Conservation (phyloP, 73 alveolate genomes). For the Halteria grandinella region DNA sequence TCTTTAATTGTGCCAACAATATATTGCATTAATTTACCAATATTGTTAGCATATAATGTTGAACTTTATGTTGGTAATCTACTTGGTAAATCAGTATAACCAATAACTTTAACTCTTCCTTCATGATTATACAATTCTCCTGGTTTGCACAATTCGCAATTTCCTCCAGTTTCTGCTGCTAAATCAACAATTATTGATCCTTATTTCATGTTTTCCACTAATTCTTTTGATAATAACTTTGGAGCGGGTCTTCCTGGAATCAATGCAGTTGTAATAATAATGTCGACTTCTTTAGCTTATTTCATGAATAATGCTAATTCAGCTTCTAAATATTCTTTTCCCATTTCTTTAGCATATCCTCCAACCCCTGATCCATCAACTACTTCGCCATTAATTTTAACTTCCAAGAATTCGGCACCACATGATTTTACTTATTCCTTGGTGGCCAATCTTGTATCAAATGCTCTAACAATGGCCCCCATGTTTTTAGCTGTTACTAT, state of each 20-base stretch:
- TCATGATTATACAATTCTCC: constrained; percentile 58
- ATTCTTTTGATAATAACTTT: constrained; percentile 64
- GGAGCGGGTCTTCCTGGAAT: constrained; percentile 89
- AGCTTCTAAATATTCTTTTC: constrained; percentile 61
- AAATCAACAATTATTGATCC: constrained; percentile 83
- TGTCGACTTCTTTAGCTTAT: constrained; percentile 73
- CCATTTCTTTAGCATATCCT: constrained; percentile 80
- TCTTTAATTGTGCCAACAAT: constrained; percentile 75
- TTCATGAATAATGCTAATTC: constrained; percentile 70
- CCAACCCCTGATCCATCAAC: too few relatives aligned
- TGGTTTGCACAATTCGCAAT: constrained; percentile 71
- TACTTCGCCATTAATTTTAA: constrained; percentile 71
- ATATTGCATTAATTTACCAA: constrained; percentile 66
- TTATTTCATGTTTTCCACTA: constrained; percentile 75
- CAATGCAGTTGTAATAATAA: constrained; percentile 79
- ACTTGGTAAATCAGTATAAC: constrained; percentile 82
- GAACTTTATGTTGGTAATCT: constrained; percentile 72
- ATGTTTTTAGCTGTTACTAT: constrained; percentile 78
- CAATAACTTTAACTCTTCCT: constrained; percentile 86
- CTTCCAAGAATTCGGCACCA: constrained; percentile 85
- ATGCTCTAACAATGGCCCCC: constrained; percentile 74
- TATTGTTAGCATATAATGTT: constrained; percentile 76
- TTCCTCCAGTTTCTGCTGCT: constrained; percentile 90
- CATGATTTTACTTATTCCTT: constrained; percentile 75
- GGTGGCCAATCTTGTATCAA: constrained; percentile 75